Evolutionary conservation across 139 green algal species (phyloP).

Genomic region (Chlamydomonas sp.): DNA sequence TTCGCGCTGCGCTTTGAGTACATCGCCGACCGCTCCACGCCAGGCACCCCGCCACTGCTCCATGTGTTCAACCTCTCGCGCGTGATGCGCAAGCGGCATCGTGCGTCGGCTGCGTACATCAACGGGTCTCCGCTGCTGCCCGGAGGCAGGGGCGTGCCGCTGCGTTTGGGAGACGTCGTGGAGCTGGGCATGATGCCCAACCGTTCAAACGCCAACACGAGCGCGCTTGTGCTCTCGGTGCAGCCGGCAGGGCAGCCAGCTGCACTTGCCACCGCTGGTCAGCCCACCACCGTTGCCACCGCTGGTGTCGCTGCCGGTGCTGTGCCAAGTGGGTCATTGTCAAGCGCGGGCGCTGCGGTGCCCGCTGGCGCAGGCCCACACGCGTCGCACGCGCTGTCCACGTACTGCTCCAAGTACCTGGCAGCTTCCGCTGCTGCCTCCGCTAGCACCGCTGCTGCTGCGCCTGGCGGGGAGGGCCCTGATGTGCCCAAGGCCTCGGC

Average conservation of each 20-base stretch:
- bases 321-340: too few species aligned
- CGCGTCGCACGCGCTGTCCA: not conserved
- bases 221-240: too few species aligned
- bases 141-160: not conserved
- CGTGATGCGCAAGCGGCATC: not conserved
- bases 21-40: not conserved
- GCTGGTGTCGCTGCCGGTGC: too few species aligned
- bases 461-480: not conserved
- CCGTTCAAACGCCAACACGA: conserved; percentile 1
- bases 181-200: not conserved
- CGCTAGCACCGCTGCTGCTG: not conserved
- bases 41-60: not conserved
- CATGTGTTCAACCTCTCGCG: conserved; percentile 1
- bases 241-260: too few species aligned
- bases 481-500: too few species aligned
- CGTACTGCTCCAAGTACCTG: conserved; percentile 1
- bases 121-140: not conserved
- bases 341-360: too few species aligned
- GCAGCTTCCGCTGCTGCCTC: not conserved
- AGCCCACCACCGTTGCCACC: too few species aligned
- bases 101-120: not conserved
- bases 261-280: too few species aligned
- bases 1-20: conserved; percentile 13
- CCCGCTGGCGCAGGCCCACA: too few species aligned
- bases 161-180: not conserved